Percentiles rank a stretch among this genome's conserved stretches.
Evolutionary conservation across 768 basidiomycete genomes (phyloP).

Genomic region (Candolleomyces aberdarensis): DNA sequence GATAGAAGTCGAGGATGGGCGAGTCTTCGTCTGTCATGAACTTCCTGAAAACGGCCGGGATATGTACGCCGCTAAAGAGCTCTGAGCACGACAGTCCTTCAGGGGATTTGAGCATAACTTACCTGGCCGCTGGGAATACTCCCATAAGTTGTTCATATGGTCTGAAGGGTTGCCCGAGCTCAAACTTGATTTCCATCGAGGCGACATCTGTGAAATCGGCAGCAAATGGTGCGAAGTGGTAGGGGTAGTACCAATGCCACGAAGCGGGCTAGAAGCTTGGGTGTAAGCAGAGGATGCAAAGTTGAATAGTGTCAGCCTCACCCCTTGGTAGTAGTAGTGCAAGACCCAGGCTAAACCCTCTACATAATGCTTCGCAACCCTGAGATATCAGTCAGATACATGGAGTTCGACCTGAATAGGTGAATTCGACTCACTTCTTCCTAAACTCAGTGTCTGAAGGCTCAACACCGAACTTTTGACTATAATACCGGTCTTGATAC

Average conservation of each 20-base stretch:
- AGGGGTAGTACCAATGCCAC: slow-evolving; percentile 99
- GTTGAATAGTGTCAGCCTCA: slow-evolving; percentile 32
- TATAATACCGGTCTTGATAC: slow-evolving; percentile 93
- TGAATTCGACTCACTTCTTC: slow-evolving; percentile 51
- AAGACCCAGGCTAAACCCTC: slow-evolving; percentile 97
- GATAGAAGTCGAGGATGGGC: slow-evolving; percentile 96
- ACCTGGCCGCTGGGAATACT: slow-evolving; percentile 95
- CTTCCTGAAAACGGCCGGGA: slow-evolving; percentile 79
- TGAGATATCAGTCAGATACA: slow-evolving; percentile 27
- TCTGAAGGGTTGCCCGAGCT: slow-evolving; percentile 83
- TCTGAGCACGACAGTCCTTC: not conserved
- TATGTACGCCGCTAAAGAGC: slow-evolving; percentile 70
- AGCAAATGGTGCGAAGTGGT: slow-evolving; percentile 97
- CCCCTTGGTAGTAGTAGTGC: slow-evolving; percentile 98
- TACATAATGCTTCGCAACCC: slow-evolving; percentile 79
- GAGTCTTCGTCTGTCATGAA: slow-evolving; percentile 88
- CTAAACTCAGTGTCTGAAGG: slow-evolving; percentile 68
- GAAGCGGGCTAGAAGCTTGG: slow-evolving; percentile 64
- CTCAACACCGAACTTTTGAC: slow-evolving; percentile 85
- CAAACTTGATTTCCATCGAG: slow-evolving; percentile 77
- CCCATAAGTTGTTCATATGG: slow-evolving; percentile 98
- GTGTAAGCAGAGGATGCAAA: slow-evolving; percentile 9
- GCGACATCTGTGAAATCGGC: slow-evolving; percentile 84
- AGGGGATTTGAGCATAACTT: slow-evolving; percentile 17
- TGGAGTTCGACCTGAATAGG: not conserved